These are phyloP conservation scores for Fusarium luffae DNA, from an alignment of 2,329 filamentous ascomycete species.

Conservation along the genomic window DNA sequence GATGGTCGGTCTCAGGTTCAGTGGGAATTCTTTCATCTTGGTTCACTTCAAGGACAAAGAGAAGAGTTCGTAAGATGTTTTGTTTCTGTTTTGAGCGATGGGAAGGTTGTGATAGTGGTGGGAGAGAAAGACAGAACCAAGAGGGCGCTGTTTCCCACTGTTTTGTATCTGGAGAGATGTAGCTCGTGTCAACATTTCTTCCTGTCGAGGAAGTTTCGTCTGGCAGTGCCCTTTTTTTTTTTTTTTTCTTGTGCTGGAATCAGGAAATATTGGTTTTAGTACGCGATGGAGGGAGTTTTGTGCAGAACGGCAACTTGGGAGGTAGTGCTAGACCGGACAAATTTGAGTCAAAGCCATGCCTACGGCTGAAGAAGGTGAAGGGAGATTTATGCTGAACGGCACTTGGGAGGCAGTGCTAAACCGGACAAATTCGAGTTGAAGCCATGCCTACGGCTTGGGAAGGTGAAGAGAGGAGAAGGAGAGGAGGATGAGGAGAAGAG, in stretches of 20 bases:
- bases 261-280: neutral
- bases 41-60: neutral
- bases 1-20: neutral
- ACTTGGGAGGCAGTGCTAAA: too few species aligned
- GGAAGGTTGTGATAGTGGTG: neutral
- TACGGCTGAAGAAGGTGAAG: too few species aligned
- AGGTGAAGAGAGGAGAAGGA: too few species aligned
- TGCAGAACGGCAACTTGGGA: too few species aligned
- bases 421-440: too few species aligned
- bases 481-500: too few species aligned
- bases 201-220: neutral
- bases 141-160: neutral
- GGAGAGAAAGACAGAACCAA: neutral
- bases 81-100: neutral
- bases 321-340: too few species aligned
- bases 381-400: too few species aligned
- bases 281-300: too few species aligned
- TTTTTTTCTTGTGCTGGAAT: neutral
- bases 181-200: neutral
- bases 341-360: too few species aligned
- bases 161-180: neutral
- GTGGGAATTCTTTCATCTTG: neutral
- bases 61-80: neutral
- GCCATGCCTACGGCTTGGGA: too few species aligned
- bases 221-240: neutral